Base-by-base conservation (phyloP, 1,284 basidiomycete genomes). In the Mycena citricolor region DNA sequence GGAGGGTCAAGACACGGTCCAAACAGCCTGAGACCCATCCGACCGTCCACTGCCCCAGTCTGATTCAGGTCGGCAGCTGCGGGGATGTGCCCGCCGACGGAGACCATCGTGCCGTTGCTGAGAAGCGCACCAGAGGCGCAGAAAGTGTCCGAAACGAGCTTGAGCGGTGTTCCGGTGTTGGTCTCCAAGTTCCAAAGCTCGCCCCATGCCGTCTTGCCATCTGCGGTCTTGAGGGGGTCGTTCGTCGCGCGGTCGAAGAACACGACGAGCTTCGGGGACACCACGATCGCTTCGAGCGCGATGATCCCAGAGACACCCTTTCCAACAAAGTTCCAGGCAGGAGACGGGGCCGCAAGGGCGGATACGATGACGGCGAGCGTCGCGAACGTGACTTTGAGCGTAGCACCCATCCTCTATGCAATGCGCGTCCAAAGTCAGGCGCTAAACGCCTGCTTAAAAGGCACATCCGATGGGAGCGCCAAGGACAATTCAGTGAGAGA, bases 61-160 rank as follows among this genome's bases (percentile, higher is more conserved):
- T 49, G 39, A 17, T 45, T 45, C 20, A 52, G 2, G 25, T 46
- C 32, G 11, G 10, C 23, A 5, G 43, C 8, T 4, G 42, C 34
- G 8, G 51, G 51, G 17, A 43, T 49, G 29, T 52, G 48, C 21
- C 51, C 51, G 10, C 51, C 57, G 54, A 88, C 83, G 55, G 79
- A 86, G 57, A 89, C 67, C 25, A 90, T 63, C 0, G 86, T 87
- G 1, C 86, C 88, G 51, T 89, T 87, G 36, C 80, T 64, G 26
- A 89, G 63, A 61, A 88, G 88, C 2, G 77, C 71, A 10, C 90
- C 90, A 14, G 86, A 86, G 4, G 89, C 90, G 59, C 89, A 93
- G 66, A 92, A 93, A 10, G 86, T 89, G 61, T 93, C 91, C 0
- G 86, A 88, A 51, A 77, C 64, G 59, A 90, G 71, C 32, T 71